These are phyloP conservation scores for Pichia sp. DNA, from an alignment of 1,139 yeast genomes.

Conservation along the genomic window DNA sequence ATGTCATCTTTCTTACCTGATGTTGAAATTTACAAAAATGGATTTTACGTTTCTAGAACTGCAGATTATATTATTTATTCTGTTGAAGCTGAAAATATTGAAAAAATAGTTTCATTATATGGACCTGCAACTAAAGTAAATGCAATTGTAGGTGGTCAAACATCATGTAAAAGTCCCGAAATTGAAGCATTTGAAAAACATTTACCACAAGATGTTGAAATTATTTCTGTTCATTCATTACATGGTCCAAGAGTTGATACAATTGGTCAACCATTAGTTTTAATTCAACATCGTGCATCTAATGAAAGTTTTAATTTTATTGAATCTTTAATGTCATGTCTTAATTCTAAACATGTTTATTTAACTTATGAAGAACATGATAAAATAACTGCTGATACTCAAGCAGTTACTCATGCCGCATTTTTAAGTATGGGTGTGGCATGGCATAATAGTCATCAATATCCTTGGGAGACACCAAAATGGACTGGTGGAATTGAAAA, in stretches of 20 bases:
- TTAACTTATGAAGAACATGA: slow-evolving; percentile 84
- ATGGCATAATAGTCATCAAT: slow-evolving; percentile 76
- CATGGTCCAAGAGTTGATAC: slow-evolving; percentile 93
- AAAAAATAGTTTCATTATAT: slow-evolving; percentile 60
- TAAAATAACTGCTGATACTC: slow-evolving; percentile 93
- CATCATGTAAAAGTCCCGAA: slow-evolving; percentile 91
- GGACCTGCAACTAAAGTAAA: slow-evolving; percentile 87
- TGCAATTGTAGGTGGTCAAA: slow-evolving; percentile 95
- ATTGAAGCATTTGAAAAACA: slow-evolving; percentile 73
- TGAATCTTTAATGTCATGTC: slow-evolving; percentile 57
- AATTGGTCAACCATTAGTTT: slow-evolving; percentile 85
- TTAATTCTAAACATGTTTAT: slow-evolving; percentile 72
- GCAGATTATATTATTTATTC: slow-evolving; percentile 82
- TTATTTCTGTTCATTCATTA: slow-evolving; percentile 80
- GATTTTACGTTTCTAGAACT: slow-evolving; percentile 73
- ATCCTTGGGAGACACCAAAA: slow-evolving; percentile 85
- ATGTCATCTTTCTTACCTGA: slow-evolving; percentile 31
- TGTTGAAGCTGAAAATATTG: slow-evolving; percentile 83
- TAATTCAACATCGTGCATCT: slow-evolving; percentile 67
- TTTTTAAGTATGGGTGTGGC: slow-evolving; percentile 96
- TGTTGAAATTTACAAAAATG: slow-evolving; percentile 52
- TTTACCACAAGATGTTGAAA: slow-evolving; percentile 73
- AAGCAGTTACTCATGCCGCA: slow-evolving; percentile 97
- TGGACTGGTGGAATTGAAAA: slow-evolving; percentile 95
- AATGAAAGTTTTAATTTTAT: slow-evolving; percentile 56